Evolutionary conservation across 768 basidiomycete species (phyloP), one percentile per base, ranked within the genome.

Genomic region (Leccinum subgranulosum): DNA sequence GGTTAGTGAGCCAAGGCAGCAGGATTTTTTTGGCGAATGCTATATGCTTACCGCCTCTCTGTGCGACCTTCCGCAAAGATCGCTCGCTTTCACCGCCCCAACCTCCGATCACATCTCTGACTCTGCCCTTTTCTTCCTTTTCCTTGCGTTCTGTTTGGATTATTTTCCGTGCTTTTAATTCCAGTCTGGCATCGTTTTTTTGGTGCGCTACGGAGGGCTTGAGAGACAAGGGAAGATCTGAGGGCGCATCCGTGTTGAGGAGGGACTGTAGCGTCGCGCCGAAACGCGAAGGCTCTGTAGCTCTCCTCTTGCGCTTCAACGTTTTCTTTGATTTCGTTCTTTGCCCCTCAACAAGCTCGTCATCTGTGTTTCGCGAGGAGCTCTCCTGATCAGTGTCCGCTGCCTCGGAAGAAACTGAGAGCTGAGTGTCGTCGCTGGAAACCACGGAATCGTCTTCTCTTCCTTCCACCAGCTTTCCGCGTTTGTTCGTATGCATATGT

Each of bases 61-160:
- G 97, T 61, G 87, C 96, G 72, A 82, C 92, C 79, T 88, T 98
- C 70, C 81, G 84, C 66, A 85, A 76, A 58, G 81, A 87, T 72
- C 83, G 82, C 76, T 87, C 92, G 73, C 82, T 84, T 72, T 90
- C 89, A 12, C 82, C 88, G 29, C 90, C 94, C 94, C 94, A 97
- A 43, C 92, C 93, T 56, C 86, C 91, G 68, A 90, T 92, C 15
- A 85, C 83, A 69, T 88, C 86, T 41, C 75, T 81, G 61, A 88
- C 79, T 56, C 84, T 76, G 12, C 83, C 83, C 60, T 77, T 84
- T 61, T 90, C 88, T 61, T 90, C 88, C 61, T 80, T 87, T 60
- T 86, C 88, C 68, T 85, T 89, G 71, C 79, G 84, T 65, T 90
- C 90, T 25, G 82, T 75, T 52, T 83, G 85, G 29, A 93, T 79